phyloP scores from a whole-genome alignment of 148 eudicot genomes.

The Fagopyrum tataricum region DNA sequence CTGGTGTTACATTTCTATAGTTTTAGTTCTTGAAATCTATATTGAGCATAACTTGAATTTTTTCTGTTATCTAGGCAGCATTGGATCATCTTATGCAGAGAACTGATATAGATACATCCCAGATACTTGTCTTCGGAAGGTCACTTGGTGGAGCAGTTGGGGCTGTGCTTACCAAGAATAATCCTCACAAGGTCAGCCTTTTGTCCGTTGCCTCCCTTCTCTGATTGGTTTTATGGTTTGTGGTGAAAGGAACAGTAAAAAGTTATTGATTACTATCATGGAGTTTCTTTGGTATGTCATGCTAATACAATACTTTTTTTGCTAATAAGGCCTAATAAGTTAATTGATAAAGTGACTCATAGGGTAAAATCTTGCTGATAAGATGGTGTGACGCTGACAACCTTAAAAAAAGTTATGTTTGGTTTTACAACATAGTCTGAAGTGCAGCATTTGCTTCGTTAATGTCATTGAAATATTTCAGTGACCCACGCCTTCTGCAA shows the following conservation, averaged over 20 bases:
- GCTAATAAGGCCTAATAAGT: background rate
- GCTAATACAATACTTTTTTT: background rate
- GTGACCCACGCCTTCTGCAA: background rate
- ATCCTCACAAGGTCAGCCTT: conserved; percentile 73
- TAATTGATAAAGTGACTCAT: background rate
- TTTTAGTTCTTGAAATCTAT: background rate
- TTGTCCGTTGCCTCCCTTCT: background rate
- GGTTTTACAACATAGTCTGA: background rate
- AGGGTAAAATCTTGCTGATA: background rate
- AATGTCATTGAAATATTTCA: background rate
- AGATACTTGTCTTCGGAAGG: conserved; percentile 90
- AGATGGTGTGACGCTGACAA: background rate
- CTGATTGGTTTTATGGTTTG: background rate
- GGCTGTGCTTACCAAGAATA: conserved; percentile 65
- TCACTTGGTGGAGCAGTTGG: conserved; percentile 99
- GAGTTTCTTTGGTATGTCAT: background rate
- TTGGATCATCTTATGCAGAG: conserved; percentile 86
- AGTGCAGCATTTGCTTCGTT: background rate
- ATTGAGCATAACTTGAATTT: conserved; percentile 4
- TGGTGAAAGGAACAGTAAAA: background rate
- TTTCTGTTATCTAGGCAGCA: conserved; percentile 58
- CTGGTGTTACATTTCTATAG: background rate
- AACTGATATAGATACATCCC: conserved; percentile 83
- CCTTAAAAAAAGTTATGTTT: background rate
- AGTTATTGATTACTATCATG: background rate